Percentiles rank a stretch among this genome's conserved stretches.
Conservation (phyloP, 805 yeast species). For the Ogataea ganodermae region DNA sequence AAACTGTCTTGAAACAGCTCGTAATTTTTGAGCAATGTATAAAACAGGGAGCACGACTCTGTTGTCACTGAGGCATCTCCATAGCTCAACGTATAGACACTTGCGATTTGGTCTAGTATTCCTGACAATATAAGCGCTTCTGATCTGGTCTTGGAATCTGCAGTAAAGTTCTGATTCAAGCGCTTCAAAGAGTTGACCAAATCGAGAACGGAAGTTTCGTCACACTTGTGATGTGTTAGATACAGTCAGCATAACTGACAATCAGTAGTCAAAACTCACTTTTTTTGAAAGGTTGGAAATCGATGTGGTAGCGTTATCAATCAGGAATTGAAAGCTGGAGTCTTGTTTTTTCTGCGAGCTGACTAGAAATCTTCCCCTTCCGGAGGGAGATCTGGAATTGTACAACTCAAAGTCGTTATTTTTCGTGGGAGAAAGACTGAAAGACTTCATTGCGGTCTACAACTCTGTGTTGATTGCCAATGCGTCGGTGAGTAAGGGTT, state of each 20-base stretch:
- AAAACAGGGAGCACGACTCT: conserved; percentile 15
- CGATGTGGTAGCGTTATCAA: conserved; percentile 16
- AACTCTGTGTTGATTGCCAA: too few relatives aligned
- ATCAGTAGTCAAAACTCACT: conserved; percentile 8
- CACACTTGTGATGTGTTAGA: conserved; percentile 8
- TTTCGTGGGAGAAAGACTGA: conserved; percentile 16
- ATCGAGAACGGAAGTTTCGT: conserved; percentile 15
- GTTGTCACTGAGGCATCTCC: conserved; percentile 18
- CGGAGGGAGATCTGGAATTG: conserved; percentile 7
- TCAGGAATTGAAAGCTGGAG: conserved; percentile 22
- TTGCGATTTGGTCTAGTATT: conserved; percentile 13
- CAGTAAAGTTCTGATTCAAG: conserved; percentile 21
- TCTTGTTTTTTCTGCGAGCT: conserved; percentile 18
- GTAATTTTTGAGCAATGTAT: conserved; percentile 15
- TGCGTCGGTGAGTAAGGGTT: too few relatives aligned
- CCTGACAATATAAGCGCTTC: conserved; percentile 18
- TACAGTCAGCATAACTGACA: not conserved
- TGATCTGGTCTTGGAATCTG: conserved; percentile 14
- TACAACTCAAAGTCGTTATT: conserved; percentile 4
- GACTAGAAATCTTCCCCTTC: conserved; percentile 12
- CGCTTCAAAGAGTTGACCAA: conserved; percentile 16
- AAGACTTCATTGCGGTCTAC: conserved; percentile 11
- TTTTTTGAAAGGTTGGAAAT: conserved; percentile 9
- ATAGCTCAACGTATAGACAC: conserved; percentile 7
- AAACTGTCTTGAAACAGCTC: conserved; percentile 19